Percentiles rank a stretch among this genome's conserved stretches.
Conservation (phyloP, 345 rosid species). For the Mallotus nudiflorus region DNA sequence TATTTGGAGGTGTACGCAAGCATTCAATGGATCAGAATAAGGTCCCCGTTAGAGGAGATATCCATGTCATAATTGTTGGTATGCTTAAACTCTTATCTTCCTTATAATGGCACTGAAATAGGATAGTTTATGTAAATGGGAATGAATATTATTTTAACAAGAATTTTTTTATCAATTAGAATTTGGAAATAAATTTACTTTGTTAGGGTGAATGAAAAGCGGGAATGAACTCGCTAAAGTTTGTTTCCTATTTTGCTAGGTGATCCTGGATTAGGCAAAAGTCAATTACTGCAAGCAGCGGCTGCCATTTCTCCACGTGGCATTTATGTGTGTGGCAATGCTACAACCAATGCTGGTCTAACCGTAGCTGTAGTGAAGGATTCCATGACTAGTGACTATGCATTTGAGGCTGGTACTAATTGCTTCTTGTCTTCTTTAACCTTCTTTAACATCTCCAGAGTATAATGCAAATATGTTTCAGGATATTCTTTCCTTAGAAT, state of each 20-base stretch:
- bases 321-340: slow-evolving; percentile 96
- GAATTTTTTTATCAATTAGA: background rate
- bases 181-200: background rate
- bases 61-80: slow-evolving; percentile 97
- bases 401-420: slow-evolving; percentile 87
- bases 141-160: background rate
- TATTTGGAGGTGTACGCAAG: slow-evolving; percentile 96
- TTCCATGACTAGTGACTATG: slow-evolving; percentile 83
- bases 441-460: background rate
- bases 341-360: slow-evolving; percentile 87
- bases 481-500: background rate
- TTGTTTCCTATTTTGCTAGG: slow-evolving; percentile 47
- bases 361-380: slow-evolving; percentile 98
- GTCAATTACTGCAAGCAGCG: slow-evolving; percentile 97
- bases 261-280: slow-evolving; percentile 99
- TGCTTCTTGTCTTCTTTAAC: slow-evolving; percentile 13
- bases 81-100: slow-evolving; percentile 30
- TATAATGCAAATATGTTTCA: background rate
- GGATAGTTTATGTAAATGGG: background rate
- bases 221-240: slow-evolving; percentile 11
- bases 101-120: background rate
- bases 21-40: slow-evolving; percentile 84
- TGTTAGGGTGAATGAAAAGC: too few relatives aligned
- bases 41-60: slow-evolving; percentile 99
- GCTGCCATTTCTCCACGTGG: slow-evolving; percentile 94